Conservation (phyloP, 345 rosid genomes). For the Adansonia digitata region DNA sequence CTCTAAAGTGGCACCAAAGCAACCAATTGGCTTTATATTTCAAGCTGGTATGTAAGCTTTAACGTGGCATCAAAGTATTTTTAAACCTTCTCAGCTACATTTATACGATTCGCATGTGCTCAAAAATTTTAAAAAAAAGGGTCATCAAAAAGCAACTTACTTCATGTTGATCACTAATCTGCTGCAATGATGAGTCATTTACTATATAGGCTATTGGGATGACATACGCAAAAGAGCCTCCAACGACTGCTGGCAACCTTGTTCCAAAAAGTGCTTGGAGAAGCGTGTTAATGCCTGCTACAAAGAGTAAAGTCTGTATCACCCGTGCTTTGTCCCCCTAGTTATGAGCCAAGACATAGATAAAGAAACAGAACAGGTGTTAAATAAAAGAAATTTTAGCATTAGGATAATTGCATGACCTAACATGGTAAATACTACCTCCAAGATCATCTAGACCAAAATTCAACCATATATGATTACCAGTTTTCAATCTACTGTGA, state of each 20-base stretch:
- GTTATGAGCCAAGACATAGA: constrained; percentile 8
- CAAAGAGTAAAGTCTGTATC: constrained; percentile 81
- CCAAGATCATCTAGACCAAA: constrained; percentile 20
- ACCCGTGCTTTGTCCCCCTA: constrained; percentile 89
- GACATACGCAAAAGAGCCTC: constrained; percentile 74
- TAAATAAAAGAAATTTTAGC: background rate
- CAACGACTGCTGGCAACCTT: constrained; percentile 84
- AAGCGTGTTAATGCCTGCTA: constrained; percentile 84
- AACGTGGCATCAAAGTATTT: too few relatives aligned
- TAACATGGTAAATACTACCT: background rate
- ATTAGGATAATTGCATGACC: constrained; percentile 5
- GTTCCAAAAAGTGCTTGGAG: constrained; percentile 88
- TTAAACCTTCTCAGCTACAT: background rate
- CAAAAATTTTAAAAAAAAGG: background rate
- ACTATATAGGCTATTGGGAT: constrained; percentile 73
- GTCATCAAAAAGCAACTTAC: constrained; percentile 28
- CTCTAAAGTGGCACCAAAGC: background rate
- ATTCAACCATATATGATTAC: background rate
- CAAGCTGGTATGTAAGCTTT: too few relatives aligned
- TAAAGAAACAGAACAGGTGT: background rate
- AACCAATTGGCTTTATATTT: background rate
- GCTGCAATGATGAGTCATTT: constrained; percentile 61
- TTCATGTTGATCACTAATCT: constrained; percentile 55
- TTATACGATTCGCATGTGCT: background rate
- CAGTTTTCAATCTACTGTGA: background rate